Evolutionary conservation across 1,139 yeast genomes (phyloP), one percentile per base, ranked within the genome.

Genomic region (Suhomyces anneliseae): DNA sequence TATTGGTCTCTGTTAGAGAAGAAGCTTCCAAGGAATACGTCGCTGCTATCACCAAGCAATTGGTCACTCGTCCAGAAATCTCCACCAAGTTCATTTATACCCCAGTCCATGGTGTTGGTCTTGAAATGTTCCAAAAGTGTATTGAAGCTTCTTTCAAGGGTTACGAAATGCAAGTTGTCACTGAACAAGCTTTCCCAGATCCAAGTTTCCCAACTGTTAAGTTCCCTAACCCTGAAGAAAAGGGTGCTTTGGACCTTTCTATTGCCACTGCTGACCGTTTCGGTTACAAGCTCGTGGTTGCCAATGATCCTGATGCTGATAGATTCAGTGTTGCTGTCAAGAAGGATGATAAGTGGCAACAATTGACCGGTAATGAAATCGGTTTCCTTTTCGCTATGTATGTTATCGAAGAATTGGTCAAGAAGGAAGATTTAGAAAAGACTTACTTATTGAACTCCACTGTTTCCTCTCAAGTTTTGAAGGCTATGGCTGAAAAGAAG

Each of bases 261-360:
- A 84, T 85, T 31, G 49, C 63, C 12, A 63, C 69, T 1, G 93
- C 90, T 0, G 74, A 78, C n/a, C 59, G 57, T 1, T 53, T 60
- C 14, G 76, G 72, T 0, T 63, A 79, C 32, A 62, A 69, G 6
- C 63, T 90, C 38, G 93, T 92, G 2, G 57, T 93, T 7, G 97
- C 97, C 2, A 92, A 86, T 62, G 99, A 93, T 60, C 98, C 99
- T 0, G 98, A 93, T 66, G 99, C 98, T 1, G 99, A 93, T 64
- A 74, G 99, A 50, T 92, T 92, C 63, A 83, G 90, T 38, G 87
- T 83, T 7, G 87, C 83, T 0, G 84, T 93, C 2, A 83, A 83
- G 44, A 58, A 65, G 26, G 56, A 61, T 6, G 78, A 75, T 3
- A 48, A 61, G 19, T 92, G 96, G 96, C 70, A 66, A 42, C 97